Conservation (phyloP, 495 filamentous ascomycete genomes). For the Sordaria brevicollis region DNA sequence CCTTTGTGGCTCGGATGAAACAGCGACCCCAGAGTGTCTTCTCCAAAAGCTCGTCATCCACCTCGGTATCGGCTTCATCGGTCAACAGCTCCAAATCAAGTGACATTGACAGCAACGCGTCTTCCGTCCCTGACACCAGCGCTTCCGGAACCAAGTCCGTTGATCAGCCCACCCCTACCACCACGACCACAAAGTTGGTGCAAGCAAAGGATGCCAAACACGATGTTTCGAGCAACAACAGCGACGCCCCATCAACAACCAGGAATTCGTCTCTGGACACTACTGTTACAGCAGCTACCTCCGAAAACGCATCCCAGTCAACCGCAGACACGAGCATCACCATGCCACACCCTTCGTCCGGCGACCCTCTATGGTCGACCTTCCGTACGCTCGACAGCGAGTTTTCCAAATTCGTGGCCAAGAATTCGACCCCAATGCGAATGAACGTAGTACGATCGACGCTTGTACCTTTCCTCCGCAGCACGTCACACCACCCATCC, state of each 20-base stretch:
- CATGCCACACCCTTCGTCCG: conserved; percentile 37
- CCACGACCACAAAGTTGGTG: conserved; percentile 1
- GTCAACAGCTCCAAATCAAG: conserved; percentile 17
- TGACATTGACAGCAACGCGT: conserved; percentile 9
- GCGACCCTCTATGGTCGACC: conserved; percentile 82
- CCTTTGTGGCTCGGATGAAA: conserved; percentile 32
- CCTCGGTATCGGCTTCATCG: conserved; percentile 9
- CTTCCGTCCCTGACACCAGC: background rate
- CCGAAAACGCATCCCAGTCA: conserved; percentile 52
- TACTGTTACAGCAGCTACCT: conserved; percentile 41
- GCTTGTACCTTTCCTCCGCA: conserved; percentile 75
- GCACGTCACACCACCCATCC: conserved; percentile 60
- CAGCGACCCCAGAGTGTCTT: conserved; percentile 28
- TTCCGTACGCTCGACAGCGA: conserved; percentile 78
- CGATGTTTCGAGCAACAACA: conserved; percentile 12
- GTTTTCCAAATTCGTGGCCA: conserved; percentile 66
- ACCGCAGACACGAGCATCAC: conserved; percentile 23
- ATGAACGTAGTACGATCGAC: conserved; percentile 67
- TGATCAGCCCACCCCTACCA: background rate
- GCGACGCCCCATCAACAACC: conserved; percentile 28
- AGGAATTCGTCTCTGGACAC: conserved; percentile 39
- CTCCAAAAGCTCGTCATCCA: conserved; percentile 17
- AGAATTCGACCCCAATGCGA: conserved; percentile 66
- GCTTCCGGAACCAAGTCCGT: conserved; percentile 6
- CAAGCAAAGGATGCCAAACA: conserved; percentile 1